These are phyloP conservation scores for Prunus mira DNA, from an alignment of 306 rosid genomes.

Conservation along the genomic window DNA sequence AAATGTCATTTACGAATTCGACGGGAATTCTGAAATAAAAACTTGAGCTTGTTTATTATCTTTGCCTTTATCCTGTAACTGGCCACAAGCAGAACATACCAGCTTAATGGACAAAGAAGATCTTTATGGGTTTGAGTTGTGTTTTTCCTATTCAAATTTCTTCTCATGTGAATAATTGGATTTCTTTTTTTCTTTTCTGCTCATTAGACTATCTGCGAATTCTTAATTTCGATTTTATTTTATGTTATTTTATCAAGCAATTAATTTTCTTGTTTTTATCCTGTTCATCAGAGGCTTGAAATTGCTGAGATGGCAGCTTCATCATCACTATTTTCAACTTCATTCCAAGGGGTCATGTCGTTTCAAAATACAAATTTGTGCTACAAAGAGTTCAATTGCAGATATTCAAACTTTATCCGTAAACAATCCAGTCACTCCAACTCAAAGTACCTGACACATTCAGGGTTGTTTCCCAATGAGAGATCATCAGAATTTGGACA, in stretches of 20 bases:
- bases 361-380: conserved; percentile 27
- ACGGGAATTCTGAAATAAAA: too few species aligned
- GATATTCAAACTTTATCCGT: conserved; percentile 9
- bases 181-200: too few species aligned
- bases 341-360: conserved; percentile 38
- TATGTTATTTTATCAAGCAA: not conserved
- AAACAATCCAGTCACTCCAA: conserved; percentile 14
- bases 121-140: too few species aligned
- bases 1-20: too few species aligned
- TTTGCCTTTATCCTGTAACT: too few species aligned
- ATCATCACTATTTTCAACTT: conserved; percentile 44
- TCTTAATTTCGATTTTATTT: too few species aligned
- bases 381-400: conserved; percentile 17
- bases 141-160: too few species aligned
- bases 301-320: conserved; percentile 51
- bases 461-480: conserved; percentile 19
- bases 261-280: not conserved
- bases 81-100: too few species aligned
- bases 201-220: too few species aligned
- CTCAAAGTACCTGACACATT: conserved; percentile 13
- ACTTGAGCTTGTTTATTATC: too few species aligned
- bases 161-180: too few species aligned
- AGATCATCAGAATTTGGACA: conserved; percentile 28
- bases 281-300: not conserved
- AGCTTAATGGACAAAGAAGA: too few species aligned